Conservation (phyloP, 2,329 filamentous ascomycete species). For the Phoma sp. region DNA sequence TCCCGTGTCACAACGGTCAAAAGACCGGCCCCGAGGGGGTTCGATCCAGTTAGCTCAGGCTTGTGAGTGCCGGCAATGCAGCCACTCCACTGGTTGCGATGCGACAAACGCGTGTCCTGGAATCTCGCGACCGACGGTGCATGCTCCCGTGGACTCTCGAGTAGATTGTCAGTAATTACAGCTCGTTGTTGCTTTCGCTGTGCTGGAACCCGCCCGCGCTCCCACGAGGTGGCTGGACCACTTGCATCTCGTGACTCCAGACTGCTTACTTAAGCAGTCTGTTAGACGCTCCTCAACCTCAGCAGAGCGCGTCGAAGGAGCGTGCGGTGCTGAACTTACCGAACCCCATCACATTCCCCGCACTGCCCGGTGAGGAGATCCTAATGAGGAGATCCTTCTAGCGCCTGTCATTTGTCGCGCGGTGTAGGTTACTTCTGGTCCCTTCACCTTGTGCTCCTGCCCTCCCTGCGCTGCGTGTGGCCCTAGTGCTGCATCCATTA, state of each 20-base stretch:
- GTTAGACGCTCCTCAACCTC: conserved; percentile 20
- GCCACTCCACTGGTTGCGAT: conserved; percentile 45
- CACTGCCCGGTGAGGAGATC: conserved; percentile 37
- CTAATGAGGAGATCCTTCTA: conserved; percentile 38
- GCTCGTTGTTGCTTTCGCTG: conserved; percentile 2
- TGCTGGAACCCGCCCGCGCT: conserved; percentile 4
- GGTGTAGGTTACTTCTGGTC: conserved; percentile 27
- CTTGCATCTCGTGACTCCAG: conserved; percentile 20
- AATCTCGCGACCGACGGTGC: conserved; percentile 18
- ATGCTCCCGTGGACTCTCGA: conserved; percentile 1
- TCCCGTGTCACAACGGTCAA: conserved; percentile 45
- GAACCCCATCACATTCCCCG: conserved; percentile 36
- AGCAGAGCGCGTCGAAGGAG: conserved; percentile 43
- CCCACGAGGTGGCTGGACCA: conserved; percentile 16
- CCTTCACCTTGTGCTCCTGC: conserved; percentile 16
- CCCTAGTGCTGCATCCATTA: conserved; percentile 23
- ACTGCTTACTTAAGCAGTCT: no score
- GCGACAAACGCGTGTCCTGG: conserved; percentile 32
- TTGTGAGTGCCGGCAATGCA: conserved; percentile 44
- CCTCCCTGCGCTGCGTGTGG: conserved; percentile 23
- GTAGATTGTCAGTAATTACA: conserved; percentile 4
- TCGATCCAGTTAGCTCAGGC: conserved; percentile 46
- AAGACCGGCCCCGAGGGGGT: conserved; percentile 34
- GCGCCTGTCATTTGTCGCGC: conserved; percentile 32
- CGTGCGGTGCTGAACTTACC: conserved; percentile 40